Evolutionary conservation across 768 basidiomycete species (phyloP).

Genomic region (Dendrothele bispora): DNA sequence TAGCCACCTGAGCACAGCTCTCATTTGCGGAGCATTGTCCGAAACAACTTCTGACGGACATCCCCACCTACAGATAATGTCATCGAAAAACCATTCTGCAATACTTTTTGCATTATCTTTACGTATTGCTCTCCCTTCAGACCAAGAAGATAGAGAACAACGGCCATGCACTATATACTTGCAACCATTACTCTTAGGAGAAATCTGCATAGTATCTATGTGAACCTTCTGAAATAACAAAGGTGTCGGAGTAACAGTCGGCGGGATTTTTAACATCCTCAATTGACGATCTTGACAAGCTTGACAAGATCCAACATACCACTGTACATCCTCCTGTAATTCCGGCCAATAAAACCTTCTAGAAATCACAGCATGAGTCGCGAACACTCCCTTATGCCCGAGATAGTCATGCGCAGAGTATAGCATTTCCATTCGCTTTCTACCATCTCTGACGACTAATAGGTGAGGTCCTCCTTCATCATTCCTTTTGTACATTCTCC

Average conservation of each 20-base stretch:
- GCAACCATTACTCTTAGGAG: conserved; percentile 15
- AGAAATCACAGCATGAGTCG: conserved; percentile 1
- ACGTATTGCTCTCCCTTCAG: conserved; percentile 19
- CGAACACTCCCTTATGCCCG: conserved; percentile 15
- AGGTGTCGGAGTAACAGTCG: conserved; percentile 22
- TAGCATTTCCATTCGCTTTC: not conserved
- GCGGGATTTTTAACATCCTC: too few species aligned
- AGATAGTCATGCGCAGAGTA: not conserved
- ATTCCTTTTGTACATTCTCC: conserved; percentile 2
- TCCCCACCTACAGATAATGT: conserved; percentile 19
- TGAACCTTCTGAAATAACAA: conserved; percentile 28
- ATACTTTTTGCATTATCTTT: conserved; percentile 20
- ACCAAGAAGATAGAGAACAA: too few species aligned
- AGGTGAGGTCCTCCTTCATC: conserved; percentile 20
- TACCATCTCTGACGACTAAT: conserved; percentile 14
- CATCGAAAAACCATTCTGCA: conserved; percentile 25
- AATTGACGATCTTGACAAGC: conserved; percentile 26
- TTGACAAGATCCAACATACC: conserved; percentile 32
- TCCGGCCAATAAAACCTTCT: conserved; percentile 22
- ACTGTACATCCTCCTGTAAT: conserved; percentile 23
- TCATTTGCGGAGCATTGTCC: too few species aligned
- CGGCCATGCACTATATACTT: conserved; percentile 23
- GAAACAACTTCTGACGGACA: too few species aligned
- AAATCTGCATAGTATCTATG: conserved; percentile 27
- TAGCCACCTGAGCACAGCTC: too few species aligned